Evolutionary conservation across 2,329 filamentous ascomycete species (phyloP).

Genomic region (Ceratocystis ficicola): DNA sequence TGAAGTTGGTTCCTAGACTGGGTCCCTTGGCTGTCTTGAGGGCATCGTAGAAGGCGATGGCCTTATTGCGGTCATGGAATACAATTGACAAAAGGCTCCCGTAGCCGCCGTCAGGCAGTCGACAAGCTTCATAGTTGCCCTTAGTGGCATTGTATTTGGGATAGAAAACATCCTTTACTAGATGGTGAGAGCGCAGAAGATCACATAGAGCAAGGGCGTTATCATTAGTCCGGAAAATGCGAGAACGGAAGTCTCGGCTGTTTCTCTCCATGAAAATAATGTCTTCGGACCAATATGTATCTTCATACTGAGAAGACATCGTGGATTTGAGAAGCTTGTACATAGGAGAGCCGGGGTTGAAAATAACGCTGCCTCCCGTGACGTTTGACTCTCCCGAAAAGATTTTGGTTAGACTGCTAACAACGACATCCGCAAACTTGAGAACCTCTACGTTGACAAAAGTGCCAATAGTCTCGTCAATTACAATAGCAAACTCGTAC

Average conservation of each 20-base stretch:
- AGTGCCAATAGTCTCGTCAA: conserved; percentile 94
- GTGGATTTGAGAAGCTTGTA: conserved; percentile 56
- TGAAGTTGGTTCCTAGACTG: conserved; percentile 94
- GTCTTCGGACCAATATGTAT: conserved; percentile 91
- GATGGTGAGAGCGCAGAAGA: conserved; percentile 47
- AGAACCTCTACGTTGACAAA: conserved; percentile 93
- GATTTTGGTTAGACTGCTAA: conserved; percentile 90
- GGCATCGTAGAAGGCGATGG: conserved; percentile 71
- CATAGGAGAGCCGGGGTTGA: conserved; percentile 55
- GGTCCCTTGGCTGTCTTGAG: conserved; percentile 86
- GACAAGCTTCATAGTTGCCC: conserved; percentile 65
- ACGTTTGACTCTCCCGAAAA: conserved; percentile 97
- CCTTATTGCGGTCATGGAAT: conserved; percentile 57
- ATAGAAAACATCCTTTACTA: conserved; percentile 73
- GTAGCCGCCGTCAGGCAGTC: conserved; percentile 65
- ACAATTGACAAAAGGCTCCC: conserved; percentile 79
- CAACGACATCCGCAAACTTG: conserved; percentile 77
- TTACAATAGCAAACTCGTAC: conserved; percentile 78
- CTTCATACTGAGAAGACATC: conserved; percentile 60
- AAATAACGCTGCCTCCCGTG: conserved; percentile 71
- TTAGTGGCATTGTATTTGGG: conserved; percentile 64
- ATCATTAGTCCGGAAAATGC: conserved; percentile 71
- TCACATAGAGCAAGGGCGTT: conserved; percentile 77
- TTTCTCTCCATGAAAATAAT: conserved; percentile 91
- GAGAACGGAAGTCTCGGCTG: conserved; percentile 75